A percentile compares a stretch with the other conserved stretches of the same genome.
These are phyloP conservation scores for Sporodiniella umbellata DNA, from an alignment of 371 early-diverging fungal species.

Conservation along the genomic window DNA sequence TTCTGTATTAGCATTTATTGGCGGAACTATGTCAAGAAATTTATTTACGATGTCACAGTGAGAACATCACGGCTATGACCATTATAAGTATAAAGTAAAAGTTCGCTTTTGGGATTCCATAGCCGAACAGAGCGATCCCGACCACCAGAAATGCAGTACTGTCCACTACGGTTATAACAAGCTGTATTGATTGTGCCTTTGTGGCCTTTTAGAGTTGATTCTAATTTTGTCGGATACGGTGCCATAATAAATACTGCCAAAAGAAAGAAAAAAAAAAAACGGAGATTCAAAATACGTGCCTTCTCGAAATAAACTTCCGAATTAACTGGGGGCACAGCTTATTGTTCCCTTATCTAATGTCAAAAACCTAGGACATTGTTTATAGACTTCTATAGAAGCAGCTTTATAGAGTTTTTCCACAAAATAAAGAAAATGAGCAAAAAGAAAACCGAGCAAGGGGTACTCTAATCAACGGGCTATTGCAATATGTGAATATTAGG, in stretches of 20 bases:
- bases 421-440: no score
- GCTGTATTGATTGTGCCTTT: constrained; percentile 64
- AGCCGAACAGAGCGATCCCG: constrained; percentile 76
- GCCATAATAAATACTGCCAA: constrained; percentile 16
- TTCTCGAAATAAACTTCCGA: no score
- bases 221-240: constrained; percentile 34
- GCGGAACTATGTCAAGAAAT: no score
- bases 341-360: no score
- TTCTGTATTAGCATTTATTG: no score
- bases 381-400: no score
- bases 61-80: constrained; percentile 89
- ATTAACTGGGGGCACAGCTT: no score
- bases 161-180: constrained; percentile 66
- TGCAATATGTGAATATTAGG: no score
- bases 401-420: no score
- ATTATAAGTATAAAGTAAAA: constrained; percentile 72
- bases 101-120: constrained; percentile 75
- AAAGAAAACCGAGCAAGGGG: no score
- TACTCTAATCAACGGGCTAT: no score
- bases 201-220: constrained; percentile 56
- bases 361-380: no score
- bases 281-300: neutral
- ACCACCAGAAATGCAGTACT: constrained; percentile 77
- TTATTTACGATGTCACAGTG: constrained; percentile 66
- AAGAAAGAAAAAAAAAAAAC: neutral